Evolutionary conservation across 2,329 filamentous ascomycete species (phyloP).

Genomic region (Ilyonectria sp.): DNA sequence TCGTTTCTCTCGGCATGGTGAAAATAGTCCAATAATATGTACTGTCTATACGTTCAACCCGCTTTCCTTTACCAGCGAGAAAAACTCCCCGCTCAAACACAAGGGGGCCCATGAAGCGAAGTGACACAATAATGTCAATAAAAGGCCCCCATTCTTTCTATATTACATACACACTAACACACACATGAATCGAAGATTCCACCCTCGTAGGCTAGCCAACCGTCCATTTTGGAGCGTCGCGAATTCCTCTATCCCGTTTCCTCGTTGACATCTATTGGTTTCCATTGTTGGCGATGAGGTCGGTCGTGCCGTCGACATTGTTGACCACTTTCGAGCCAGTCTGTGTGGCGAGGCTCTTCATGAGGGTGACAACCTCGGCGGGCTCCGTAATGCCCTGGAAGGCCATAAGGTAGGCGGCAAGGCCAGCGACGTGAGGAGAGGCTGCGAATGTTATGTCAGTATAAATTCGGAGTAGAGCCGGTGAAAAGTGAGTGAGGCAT

Average conservation of each 20-base stretch:
- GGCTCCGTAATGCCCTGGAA: conserved; percentile 64
- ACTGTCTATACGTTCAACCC: conserved; percentile 30
- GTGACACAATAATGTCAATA: conserved; percentile 27
- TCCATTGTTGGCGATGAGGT: conserved; percentile 72
- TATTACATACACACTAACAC: conserved; percentile 44
- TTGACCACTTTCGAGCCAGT: conserved; percentile 61
- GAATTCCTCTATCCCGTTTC: conserved; percentile 6
- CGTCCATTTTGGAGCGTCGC: conserved; percentile 7
- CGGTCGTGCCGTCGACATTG: conserved; percentile 63
- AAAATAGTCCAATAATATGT: conserved; percentile 28
- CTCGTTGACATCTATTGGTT: conserved; percentile 46
- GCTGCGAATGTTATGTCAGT: conserved; percentile 55
- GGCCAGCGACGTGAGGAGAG: conserved; percentile 76
- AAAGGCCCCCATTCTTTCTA: conserved; percentile 35
- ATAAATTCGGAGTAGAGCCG: conserved; percentile 2
- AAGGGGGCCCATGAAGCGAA: conserved; percentile 22
- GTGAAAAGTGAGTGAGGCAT: conserved; percentile 34
- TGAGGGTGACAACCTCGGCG: conserved; percentile 59
- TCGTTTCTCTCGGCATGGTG: background rate
- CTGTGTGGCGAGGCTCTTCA: conserved; percentile 67
- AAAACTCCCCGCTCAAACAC: conserved; percentile 17
- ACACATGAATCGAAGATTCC: conserved; percentile 37
- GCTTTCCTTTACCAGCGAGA: conserved; percentile 23
- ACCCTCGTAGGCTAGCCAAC: conserved; percentile 40
- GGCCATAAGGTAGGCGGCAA: conserved; percentile 77